Percentiles rank a stretch among this genome's conserved stretches.
phyloP scores from a whole-genome alignment of 108 stramenopile species.

The Skeletonema potamos region DNA sequence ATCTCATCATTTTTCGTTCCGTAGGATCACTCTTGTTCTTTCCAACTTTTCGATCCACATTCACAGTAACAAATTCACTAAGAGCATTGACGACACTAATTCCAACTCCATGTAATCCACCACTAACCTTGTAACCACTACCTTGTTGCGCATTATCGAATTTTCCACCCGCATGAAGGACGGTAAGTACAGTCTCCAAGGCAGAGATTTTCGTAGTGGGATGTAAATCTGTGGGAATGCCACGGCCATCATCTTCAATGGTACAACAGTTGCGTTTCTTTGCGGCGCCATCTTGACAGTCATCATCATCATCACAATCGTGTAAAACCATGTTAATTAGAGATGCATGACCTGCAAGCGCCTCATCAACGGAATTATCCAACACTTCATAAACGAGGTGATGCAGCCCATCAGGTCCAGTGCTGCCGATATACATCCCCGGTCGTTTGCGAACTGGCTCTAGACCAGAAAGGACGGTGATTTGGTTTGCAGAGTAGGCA shows the following conservation, averaged over 20 bases:
- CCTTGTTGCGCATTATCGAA: conserved; percentile 86
- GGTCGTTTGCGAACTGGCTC: conserved; percentile 96
- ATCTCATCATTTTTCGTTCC: not conserved
- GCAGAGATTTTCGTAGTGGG: conserved; percentile 73
- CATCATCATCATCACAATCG: conserved; percentile 47
- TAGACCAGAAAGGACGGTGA: conserved; percentile 93
- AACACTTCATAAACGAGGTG: conserved; percentile 96
- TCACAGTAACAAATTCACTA: conserved; percentile 75
- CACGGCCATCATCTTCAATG: conserved; percentile 90
- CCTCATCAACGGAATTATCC: conserved; percentile 96
- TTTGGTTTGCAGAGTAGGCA: conserved; percentile 88
- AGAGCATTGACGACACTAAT: conserved; percentile 95
- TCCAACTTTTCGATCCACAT: conserved; percentile 65
- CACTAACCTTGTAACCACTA: conserved; percentile 91
- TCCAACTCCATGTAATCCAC: conserved; percentile 96
- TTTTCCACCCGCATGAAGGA: conserved; percentile 97
- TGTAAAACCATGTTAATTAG: conserved; percentile 70
- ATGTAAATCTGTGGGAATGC: conserved; percentile 93
- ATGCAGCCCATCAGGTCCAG: conserved; percentile 92
- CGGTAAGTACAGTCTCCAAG: conserved; percentile 93
- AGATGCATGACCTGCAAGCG: conserved; percentile 89
- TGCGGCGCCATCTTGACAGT: not conserved
- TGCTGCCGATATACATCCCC: conserved; percentile 96
- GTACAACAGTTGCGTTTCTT: conserved; percentile 51
- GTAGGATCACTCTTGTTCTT: conserved; percentile 26